Evolutionary conservation across 1,139 yeast species (phyloP), one percentile per base, ranked within the genome.

Genomic region (Suhomyces ambrosiae): DNA sequence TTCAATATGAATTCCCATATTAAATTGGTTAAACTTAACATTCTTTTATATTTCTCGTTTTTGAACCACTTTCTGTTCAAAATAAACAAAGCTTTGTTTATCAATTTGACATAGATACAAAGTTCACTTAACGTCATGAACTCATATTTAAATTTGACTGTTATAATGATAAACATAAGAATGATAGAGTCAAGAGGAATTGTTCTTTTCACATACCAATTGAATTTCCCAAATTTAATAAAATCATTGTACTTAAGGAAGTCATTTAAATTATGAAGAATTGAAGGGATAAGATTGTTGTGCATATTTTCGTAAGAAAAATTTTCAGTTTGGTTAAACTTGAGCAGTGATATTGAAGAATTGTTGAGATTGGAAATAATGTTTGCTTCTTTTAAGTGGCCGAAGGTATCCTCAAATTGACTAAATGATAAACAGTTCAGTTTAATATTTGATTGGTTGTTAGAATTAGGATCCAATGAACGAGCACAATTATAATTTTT

Each of bases 111-210:
- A 37, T 64, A 67, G 21, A 66, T 52, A 17, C 60, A 47, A 32
- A 66, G 50, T 40, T 47, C 45, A 46, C 58, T 61, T 36, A 60
- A 51, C 5, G 63, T 60, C 58, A 69, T 63, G 31, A 63, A 63
- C 41, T 68, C 71, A 43, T 65, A 71, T 48, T 76, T 76, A 50
- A 76, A 64, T 50, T 79, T 80, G 6, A 78, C 73, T 2, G 76
- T 68, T 33, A 79, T 64, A 18, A 79, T 73, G 15, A 77, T 72
- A 49, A 76, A 65, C 47, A 79, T 60, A 38, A 79, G 56, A 16
- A 79, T 74, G 8, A 79, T 68, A n/a, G 81, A 77, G 53, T 79
- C 83, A 37, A 79, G 63, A 3, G 85, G 85, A 35, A 79, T 71
- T 5, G 79, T 75, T 36, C 81, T 63, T 49, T 79, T 74, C 34